Evolutionary conservation across 1,284 basidiomycete genomes (phyloP), one percentile per base, ranked within the genome.

Genomic region (Ustilago shanxiensis): DNA sequence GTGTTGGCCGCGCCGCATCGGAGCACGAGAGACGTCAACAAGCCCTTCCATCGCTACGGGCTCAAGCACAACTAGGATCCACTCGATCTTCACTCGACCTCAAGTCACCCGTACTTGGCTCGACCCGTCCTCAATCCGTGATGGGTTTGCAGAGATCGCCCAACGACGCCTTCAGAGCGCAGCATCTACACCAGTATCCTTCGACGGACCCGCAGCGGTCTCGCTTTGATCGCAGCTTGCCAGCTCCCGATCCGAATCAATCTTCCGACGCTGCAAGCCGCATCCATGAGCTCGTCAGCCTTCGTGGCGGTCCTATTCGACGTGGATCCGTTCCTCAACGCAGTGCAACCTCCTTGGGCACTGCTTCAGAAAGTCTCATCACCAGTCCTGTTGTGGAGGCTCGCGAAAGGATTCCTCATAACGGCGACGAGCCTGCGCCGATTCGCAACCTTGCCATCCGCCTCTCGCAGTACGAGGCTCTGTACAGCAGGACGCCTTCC

Each of bases 381-480:
- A 26, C 53, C 33, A 64, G 44, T 20, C 60, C 60, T 0, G 18
- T 22, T 9, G n/a, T 24, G 20, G 29, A 35, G 41, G 54, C 44
- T n/a, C 62, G 60, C 37, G 51, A 52, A 18, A 26, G 49, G 14
- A 24, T 9, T 2, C 14, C 49, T 9, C 39, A 14, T 41, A 39
- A 53, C n/a, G 45, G 41, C n/a, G 62, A 65, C 4, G 73, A 76
- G 59, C 68, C 73, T 10, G 73, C 73, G 3, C 73, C 73, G 4
- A 76, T 76, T 54, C 67, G 68, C 39, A 76, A 76, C 20, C 63
- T 76, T 35, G 58, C 73, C 28, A 59, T 76, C 55, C 73, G 73
- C 3, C 52, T 76, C 14, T 51, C 64, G 4, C 73, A 76, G 55
- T 71, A 71, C 45, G 68, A 76, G 50, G 64, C 64, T 4, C 58